Evolutionary conservation across 352 stramenopile species (phyloP), one percentile per base, ranked within the genome.

Genomic region (Pythium brassicae): DNA sequence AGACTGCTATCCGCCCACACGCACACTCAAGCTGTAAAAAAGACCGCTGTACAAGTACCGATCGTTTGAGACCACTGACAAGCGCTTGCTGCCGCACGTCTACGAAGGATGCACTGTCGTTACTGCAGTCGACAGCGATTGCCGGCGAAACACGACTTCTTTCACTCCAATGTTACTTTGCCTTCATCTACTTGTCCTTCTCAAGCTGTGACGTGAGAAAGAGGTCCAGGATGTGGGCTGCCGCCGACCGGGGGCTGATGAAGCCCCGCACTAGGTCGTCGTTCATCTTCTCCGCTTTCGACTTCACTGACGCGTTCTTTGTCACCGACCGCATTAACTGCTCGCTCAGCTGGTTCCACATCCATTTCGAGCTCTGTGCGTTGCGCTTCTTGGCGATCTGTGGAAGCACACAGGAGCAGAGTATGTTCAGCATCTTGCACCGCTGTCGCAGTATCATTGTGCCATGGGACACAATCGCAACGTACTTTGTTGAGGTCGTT

Each of bases 341-440:
- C 63, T 87, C 74, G 46, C 86, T 83, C 29, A 91, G 63, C 50
- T 89, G 76, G 57, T 87, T 89, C 81, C 76, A 88, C 74, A 91
- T 87, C 80, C 80, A 91, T 57, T 87, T 89, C 29, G 78, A 86
- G 55, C 73, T 86, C 68, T 91, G 81, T 3, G 59, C 50, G 47
- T 84, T 86, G 46, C 78, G 78, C 62, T 91, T 91, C 27, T 68
- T 55, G n/a, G 68, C 71, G 27, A 91, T 83, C 78, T 83, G 46
- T 19, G 20, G 15, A 49, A 26, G 19, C 27, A 23, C 20, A 46
- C 17, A 45, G 51, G 19, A 26, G 3, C 19, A 37, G 17, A 53
- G n/a, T 26, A 4, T 17, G 8, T 35, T 32, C 29, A 34, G 9
- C 25, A 9, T 22, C 8, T 8, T 19, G 3, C 26, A 25, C 14